A percentile compares a stretch with the other conserved stretches of the same genome.
These are phyloP conservation scores for Ocimum tenuiflorum DNA, from an alignment of 257 asterid genomes.

Conservation along the genomic window DNA sequence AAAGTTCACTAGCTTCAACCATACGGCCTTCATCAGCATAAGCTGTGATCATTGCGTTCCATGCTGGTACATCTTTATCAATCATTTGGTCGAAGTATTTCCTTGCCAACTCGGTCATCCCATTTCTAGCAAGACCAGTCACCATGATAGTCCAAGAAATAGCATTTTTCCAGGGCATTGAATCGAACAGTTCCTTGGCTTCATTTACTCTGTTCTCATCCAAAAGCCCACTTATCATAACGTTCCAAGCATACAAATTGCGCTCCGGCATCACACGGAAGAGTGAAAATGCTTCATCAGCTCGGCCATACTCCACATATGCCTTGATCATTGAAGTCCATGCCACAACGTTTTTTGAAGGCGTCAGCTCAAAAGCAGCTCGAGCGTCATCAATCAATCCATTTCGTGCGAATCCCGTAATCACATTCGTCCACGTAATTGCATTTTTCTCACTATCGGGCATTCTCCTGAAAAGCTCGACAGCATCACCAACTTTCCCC, in stretches of 20 bases:
- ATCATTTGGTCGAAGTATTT: conserved; percentile 52
- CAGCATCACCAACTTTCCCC: conserved; percentile 43
- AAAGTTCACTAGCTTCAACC: conserved; percentile 28
- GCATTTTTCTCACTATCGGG: conserved; percentile 42
- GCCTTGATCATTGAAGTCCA: conserved; percentile 58
- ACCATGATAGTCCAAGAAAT: conserved; percentile 59
- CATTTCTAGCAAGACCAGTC: conserved; percentile 49
- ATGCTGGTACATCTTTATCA: conserved; percentile 47
- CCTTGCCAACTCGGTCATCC: conserved; percentile 44
- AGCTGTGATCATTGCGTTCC: conserved; percentile 65
- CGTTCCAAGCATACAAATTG: conserved; percentile 47
- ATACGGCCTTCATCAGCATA: conserved; percentile 20
- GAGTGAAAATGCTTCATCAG: conserved; percentile 43
- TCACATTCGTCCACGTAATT: conserved; percentile 46
- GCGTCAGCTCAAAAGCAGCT: conserved; percentile 41
- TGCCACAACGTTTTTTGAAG: conserved; percentile 36
- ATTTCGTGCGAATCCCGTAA: conserved; percentile 41
- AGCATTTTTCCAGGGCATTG: conserved; percentile 43
- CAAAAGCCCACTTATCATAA: conserved; percentile 43
- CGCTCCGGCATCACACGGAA: conserved; percentile 40
- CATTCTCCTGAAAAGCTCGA: conserved; percentile 37
- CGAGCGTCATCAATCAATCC: conserved; percentile 46
- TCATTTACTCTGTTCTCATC: conserved; percentile 35
- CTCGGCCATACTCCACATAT: conserved; percentile 29
- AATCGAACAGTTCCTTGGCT: conserved; percentile 40